These are phyloP conservation scores for Phytophthora rubi DNA, from an alignment of 352 stramenopile species.

Conservation along the genomic window DNA sequence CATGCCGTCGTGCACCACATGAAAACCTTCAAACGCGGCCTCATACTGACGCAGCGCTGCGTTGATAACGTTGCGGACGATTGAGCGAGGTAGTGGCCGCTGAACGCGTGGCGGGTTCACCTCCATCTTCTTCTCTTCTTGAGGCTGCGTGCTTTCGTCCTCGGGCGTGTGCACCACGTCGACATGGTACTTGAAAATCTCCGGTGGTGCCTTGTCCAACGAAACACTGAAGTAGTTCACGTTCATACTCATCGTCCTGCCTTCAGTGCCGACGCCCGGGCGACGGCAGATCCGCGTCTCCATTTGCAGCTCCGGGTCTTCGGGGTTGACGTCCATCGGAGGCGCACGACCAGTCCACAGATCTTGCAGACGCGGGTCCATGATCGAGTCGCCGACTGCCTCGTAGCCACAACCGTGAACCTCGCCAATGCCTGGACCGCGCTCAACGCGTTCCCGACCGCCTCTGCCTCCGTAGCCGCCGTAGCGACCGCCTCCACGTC, in stretches of 20 bases:
- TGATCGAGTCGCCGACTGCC: constrained; percentile 45
- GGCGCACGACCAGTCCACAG: constrained; percentile 42
- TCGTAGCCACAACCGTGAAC: constrained; percentile 57
- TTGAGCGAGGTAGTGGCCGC: constrained; percentile 38
- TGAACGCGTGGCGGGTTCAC: constrained; percentile 44
- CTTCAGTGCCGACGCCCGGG: constrained; percentile 34
- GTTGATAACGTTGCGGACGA: constrained; percentile 61
- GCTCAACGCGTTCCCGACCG: constrained; percentile 2
- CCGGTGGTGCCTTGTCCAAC: constrained; percentile 38
- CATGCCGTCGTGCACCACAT: constrained; percentile 70
- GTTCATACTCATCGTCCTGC: constrained; percentile 37
- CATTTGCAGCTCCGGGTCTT: constrained; percentile 36
- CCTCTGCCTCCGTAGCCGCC: neutral
- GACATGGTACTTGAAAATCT: constrained; percentile 80
- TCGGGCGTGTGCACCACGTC: constrained; percentile 44
- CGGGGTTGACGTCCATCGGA: constrained; percentile 26
- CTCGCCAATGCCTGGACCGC: constrained; percentile 6
- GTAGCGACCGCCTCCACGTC: constrained; percentile 3
- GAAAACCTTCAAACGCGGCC: constrained; percentile 42
- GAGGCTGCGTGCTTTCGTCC: constrained; percentile 31
- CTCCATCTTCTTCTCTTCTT: constrained; percentile 22
- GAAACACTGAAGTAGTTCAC: constrained; percentile 69
- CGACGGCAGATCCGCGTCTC: constrained; percentile 49
- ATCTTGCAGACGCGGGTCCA: constrained; percentile 50
- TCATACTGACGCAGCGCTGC: constrained; percentile 51